A percentile compares a stretch with the other conserved stretches of the same genome.
Evolutionary conservation across 176 grass and related monocot genomes (phyloP).

Genomic region (Musa schizocarpa): DNA sequence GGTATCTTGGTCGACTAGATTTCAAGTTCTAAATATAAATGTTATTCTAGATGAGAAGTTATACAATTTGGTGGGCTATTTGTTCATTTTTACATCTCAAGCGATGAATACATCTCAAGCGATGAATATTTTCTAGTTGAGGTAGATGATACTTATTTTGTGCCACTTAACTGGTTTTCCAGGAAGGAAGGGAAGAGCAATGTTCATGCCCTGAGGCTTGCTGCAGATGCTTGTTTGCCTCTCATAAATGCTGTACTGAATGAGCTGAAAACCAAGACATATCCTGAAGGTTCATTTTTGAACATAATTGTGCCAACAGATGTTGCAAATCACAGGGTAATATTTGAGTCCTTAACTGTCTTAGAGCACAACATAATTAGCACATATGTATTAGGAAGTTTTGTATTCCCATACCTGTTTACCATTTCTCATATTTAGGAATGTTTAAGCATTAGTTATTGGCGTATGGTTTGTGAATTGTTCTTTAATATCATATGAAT

Average conservation of each 20-base stretch:
- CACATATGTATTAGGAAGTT: no score
- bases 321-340: conserved; percentile 67
- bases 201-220: conserved; percentile 56
- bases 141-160: conserved; percentile 5
- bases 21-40: not conserved
- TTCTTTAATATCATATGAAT: no score
- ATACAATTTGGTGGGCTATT: not conserved
- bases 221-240: conserved; percentile 73
- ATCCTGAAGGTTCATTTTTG: conserved; percentile 74
- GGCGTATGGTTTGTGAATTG: no score
- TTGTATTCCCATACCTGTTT: no score
- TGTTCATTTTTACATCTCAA: not conserved
- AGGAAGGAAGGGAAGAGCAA: conserved; percentile 62
- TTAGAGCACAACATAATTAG: not conserved
- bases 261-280: conserved; percentile 55
- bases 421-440: not conserved
- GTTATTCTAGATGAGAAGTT: not conserved
- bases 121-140: not conserved
- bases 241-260: conserved; percentile 49
- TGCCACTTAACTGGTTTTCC: conserved; percentile 24
- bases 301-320: conserved; percentile 80
- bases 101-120: not conserved
- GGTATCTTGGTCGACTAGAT: not conserved
- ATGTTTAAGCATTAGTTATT: no score
- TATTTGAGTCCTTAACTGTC: not conserved